Evolutionary conservation across 495 filamentous ascomycete species (phyloP).

Genomic region (Aspergillus biplanus): DNA sequence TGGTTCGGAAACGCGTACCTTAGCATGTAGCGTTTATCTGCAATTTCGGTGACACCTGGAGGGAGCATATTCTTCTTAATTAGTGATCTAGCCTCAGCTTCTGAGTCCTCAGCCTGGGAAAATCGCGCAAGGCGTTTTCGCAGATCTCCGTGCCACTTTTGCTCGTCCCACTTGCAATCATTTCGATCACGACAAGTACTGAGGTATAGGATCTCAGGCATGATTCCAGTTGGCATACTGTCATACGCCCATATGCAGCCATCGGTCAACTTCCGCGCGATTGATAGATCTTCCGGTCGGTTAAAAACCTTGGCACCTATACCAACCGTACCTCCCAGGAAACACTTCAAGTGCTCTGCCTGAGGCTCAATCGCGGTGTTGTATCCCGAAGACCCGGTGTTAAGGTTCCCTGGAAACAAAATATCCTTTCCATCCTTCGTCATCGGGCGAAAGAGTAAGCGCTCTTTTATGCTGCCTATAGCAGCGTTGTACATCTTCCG

Average conservation of each 20-base stretch:
- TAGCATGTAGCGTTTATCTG: conserved; percentile 68
- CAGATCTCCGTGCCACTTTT: conserved; percentile 50
- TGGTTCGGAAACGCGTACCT: conserved; percentile 43
- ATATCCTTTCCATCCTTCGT: conserved; percentile 73
- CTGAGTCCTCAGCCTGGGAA: conserved; percentile 28
- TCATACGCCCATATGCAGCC: conserved; percentile 66
- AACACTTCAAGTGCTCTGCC: conserved; percentile 64
- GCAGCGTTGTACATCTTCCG: conserved; percentile 75
- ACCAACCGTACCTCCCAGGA: conserved; percentile 63
- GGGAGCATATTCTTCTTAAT: conserved; percentile 53
- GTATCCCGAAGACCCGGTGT: background rate
- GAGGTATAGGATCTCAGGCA: conserved; percentile 62
- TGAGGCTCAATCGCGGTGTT: conserved; percentile 38
- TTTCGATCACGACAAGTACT: conserved; percentile 49
- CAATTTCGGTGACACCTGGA: conserved; percentile 60
- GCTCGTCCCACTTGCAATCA: conserved; percentile 60
- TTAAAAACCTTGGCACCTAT: conserved; percentile 64
- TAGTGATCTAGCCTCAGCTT: conserved; percentile 42
- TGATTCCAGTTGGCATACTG: conserved; percentile 58
- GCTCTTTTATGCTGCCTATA: conserved; percentile 69
- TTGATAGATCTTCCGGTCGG: conserved; percentile 54
- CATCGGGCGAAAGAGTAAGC: conserved; percentile 83
- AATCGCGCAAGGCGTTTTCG: conserved; percentile 23
- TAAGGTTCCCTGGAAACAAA: conserved; percentile 68
- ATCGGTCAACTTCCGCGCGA: conserved; percentile 58